phyloP scores from a whole-genome alignment of 495 filamentous ascomycete species.

The Hapsidospora chrysogenum region DNA sequence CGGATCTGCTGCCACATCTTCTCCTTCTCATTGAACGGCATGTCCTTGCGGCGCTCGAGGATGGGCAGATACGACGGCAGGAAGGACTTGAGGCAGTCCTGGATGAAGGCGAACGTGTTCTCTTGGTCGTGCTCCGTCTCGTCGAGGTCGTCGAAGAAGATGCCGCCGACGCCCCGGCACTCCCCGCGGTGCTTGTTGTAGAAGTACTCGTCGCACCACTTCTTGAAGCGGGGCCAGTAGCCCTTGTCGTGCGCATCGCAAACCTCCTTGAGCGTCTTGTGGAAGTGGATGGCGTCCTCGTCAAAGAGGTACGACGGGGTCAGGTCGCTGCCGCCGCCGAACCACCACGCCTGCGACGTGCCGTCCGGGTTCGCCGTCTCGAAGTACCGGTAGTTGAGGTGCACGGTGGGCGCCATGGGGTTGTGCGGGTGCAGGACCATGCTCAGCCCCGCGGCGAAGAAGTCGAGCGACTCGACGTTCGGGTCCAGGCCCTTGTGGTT shows the following conservation, averaged over 20 bases:
- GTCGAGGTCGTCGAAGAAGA: slow-evolving; percentile 98
- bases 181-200: slow-evolving; percentile 80
- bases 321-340: slow-evolving; percentile 86
- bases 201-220: slow-evolving; percentile 98
- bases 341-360: slow-evolving; percentile 82
- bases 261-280: slow-evolving; percentile 75
- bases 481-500: slow-evolving; percentile 84
- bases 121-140: slow-evolving; percentile 66
- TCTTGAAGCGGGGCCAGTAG: slow-evolving; percentile 93
- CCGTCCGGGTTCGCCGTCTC: slow-evolving; percentile 72
- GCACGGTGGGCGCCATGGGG: slow-evolving; percentile 93
- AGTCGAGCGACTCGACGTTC: slow-evolving; percentile 57
- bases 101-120: slow-evolving; percentile 80
- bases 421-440: slow-evolving; percentile 86
- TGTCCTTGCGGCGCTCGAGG: slow-evolving; percentile 70
- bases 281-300: slow-evolving; percentile 94
- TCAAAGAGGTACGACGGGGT: slow-evolving; percentile 92
- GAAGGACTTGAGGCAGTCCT: slow-evolving; percentile 71
- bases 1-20: slow-evolving; percentile 95
- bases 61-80: slow-evolving; percentile 87
- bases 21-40: slow-evolving; percentile 68
- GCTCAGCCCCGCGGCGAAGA: slow-evolving; percentile 89
- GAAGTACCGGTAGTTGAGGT: slow-evolving; percentile 98
- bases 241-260: slow-evolving; percentile 86
- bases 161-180: slow-evolving; percentile 79